These are phyloP conservation scores for Aureobasidium sp. DNA, from an alignment of 2,329 filamentous ascomycete genomes.

Conservation along the genomic window DNA sequence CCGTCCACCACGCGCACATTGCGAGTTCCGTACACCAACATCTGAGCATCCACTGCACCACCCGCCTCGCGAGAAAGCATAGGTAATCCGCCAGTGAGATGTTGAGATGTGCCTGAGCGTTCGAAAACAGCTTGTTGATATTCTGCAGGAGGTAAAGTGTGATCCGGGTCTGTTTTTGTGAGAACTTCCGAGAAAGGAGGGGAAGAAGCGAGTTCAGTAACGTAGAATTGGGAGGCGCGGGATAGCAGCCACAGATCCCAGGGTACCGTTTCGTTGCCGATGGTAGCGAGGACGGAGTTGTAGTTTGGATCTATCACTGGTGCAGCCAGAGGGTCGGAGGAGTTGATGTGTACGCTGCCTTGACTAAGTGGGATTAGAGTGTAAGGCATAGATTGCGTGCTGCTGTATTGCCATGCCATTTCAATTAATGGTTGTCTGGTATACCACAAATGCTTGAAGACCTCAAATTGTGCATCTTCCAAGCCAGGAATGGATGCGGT, in stretches of 20 bases:
- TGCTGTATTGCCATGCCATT: conserved; percentile 14
- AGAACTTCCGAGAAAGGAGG: background rate
- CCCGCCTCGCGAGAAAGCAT: conserved; percentile 24
- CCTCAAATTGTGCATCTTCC: conserved; percentile 1
- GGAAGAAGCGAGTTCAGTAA: background rate
- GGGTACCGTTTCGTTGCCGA: background rate
- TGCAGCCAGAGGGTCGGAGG: conserved; percentile 17
- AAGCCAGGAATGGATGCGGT: conserved; percentile 9
- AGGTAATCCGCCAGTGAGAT: conserved; percentile 11
- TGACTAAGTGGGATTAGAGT: conserved; percentile 11
- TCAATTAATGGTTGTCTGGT: conserved; percentile 13
- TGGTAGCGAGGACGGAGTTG: background rate
- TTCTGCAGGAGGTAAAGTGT: background rate
- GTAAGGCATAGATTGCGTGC: conserved; percentile 13
- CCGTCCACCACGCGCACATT: conserved; percentile 30
- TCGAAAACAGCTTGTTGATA: background rate
- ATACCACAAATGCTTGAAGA: conserved; percentile 14
- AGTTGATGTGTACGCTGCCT: conserved; percentile 12
- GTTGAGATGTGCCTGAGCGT: conserved; percentile 1
- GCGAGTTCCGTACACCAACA: conserved; percentile 25
- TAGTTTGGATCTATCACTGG: conserved; percentile 24
- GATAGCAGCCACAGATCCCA: conserved; percentile 5
- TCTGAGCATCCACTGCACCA: conserved; percentile 26
- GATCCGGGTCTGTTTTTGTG: background rate
- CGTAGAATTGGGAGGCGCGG: background rate